These are phyloP conservation scores for Monoraphidium neglectum DNA, from an alignment of 139 green algal genomes.

Conservation along the genomic window DNA sequence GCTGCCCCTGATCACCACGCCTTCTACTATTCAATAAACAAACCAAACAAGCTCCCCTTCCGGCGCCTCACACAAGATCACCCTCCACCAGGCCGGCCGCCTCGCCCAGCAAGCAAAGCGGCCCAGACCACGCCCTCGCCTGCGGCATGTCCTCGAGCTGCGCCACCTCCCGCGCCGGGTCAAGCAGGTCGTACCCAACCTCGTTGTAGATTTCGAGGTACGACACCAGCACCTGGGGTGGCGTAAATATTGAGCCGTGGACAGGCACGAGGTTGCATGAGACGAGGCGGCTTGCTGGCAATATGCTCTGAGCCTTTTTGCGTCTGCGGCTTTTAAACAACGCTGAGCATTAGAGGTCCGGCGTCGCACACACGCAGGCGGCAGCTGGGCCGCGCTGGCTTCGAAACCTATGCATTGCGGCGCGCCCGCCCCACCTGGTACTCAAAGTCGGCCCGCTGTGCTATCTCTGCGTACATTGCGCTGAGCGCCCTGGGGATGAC, in stretches of 20 bases:
- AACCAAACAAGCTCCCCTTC: no score
- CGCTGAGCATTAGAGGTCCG: background rate
- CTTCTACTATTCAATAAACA: no score
- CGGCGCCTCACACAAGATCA: no score
- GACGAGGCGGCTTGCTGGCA: background rate
- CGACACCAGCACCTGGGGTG: conserved; percentile 77
- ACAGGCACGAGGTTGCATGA: background rate
- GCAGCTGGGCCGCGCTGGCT: no score
- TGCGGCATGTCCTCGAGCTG: conserved; percentile 72
- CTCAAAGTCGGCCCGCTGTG: conserved; percentile 39
- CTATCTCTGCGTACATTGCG: conserved; percentile 44
- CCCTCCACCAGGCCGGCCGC: no score
- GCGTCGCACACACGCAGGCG: no score
- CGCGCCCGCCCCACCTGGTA: conserved; percentile 56
- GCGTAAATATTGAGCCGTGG: no score
- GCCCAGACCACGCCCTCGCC: conserved; percentile 28
- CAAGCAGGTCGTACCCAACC: conserved; percentile 85
- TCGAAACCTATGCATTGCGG: no score
- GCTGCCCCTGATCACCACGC: no score
- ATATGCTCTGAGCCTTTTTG: background rate
- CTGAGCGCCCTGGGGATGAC: conserved; percentile 75
- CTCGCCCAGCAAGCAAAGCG: background rate
- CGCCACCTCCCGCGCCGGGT: conserved; percentile 70
- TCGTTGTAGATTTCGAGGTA: conserved; percentile 96
- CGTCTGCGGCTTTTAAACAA: background rate